These are phyloP conservation scores for Annona squamosa DNA, from an alignment of 164 flowering plant species.

Conservation along the genomic window DNA sequence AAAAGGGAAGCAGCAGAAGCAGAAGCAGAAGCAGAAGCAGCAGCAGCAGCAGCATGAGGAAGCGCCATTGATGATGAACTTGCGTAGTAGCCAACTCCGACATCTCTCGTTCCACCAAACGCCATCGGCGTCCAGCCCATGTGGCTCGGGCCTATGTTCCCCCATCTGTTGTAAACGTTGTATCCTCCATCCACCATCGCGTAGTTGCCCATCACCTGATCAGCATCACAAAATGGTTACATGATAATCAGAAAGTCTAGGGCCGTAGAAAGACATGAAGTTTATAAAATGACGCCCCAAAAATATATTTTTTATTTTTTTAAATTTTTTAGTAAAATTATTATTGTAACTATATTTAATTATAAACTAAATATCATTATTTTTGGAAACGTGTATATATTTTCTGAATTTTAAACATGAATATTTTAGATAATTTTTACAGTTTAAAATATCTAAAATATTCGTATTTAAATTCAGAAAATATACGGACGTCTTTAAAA, in stretches of 20 bases:
- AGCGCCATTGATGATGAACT: not conserved
- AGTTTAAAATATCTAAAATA: not conserved
- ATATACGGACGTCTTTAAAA: not conserved
- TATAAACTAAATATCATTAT: too few species aligned
- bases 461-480: not conserved
- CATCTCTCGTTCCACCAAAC: not conserved
- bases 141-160: not conserved
- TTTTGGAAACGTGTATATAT: too few species aligned
- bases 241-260: not conserved
- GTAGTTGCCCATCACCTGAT: not conserved
- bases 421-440: not conserved
- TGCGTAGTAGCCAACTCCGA: not conserved
- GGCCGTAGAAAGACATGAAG: not conserved
- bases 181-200: constrained; percentile 1
- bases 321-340: too few species aligned
- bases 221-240: not conserved
- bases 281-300: not conserved
- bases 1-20: not conserved
- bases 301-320: too few species aligned
- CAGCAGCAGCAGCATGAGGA: not conserved
- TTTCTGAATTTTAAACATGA: too few species aligned
- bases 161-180: not conserved
- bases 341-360: too few species aligned
- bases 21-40: not conserved
- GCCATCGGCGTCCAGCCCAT: not conserved